phyloP scores from a whole-genome alignment of 495 filamentous ascomycete genomes.

The Aeminium ludgeri region DNA sequence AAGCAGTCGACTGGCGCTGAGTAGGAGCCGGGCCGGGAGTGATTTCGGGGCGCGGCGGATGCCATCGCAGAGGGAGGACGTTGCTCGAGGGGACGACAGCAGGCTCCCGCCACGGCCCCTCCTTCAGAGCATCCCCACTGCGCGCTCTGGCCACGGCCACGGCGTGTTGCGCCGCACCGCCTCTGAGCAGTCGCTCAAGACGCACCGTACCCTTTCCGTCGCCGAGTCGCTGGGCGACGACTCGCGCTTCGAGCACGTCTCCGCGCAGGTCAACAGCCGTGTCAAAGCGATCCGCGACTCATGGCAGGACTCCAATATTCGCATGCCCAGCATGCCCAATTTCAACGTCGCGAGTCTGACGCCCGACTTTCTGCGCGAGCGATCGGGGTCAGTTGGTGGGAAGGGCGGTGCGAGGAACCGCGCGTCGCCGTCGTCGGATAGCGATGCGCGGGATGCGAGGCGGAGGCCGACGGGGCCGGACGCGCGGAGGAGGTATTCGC shows the following conservation, averaged over 20 bases:
- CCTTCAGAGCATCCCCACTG: conserved; percentile 32
- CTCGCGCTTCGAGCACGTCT: conserved; percentile 61
- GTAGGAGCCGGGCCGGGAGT: conserved; percentile 16
- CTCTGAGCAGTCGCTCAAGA: conserved; percentile 59
- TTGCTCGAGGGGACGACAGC: conserved; percentile 5
- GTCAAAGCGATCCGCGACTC: conserved; percentile 86
- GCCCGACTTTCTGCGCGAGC: conserved; percentile 11
- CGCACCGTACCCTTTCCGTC: conserved; percentile 40
- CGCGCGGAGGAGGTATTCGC: conserved; percentile 5
- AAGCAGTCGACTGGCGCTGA: too few species aligned
- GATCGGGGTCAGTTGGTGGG: background rate
- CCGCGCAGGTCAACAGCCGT: conserved; percentile 66
- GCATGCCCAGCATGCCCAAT: conserved; percentile 35
- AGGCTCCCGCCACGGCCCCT: conserved; percentile 20
- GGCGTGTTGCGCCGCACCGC: conserved; percentile 20
- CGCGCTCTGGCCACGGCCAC: conserved; percentile 16
- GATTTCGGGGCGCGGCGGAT: conserved; percentile 22
- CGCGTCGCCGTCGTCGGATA: background rate
- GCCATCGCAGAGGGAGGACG: conserved; percentile 24
- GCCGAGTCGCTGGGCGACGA: conserved; percentile 78
- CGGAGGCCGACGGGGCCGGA: conserved; percentile 5
- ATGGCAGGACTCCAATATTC: conserved; percentile 61
- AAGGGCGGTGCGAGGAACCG: background rate
- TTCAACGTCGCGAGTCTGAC: conserved; percentile 17
- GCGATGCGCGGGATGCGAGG: background rate